Percentiles rank a stretch among this genome's conserved stretches.
Conservation (phyloP, 2,329 filamentous ascomycete species). For the Erysiphe pulchra region DNA sequence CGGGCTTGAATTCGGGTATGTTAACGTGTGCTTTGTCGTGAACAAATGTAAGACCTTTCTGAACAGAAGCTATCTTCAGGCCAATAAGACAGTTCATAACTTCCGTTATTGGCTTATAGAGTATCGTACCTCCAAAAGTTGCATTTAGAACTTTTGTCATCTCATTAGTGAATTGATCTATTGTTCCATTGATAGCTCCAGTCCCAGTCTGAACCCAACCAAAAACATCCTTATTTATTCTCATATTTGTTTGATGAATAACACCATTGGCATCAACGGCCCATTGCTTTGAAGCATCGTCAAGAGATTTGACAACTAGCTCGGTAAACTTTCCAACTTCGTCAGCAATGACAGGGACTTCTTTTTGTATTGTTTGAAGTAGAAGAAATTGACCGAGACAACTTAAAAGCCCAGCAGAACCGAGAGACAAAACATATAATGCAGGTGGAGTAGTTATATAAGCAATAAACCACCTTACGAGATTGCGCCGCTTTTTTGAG, state of each 20-base stretch:
- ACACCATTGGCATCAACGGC: slow-evolving; percentile 33
- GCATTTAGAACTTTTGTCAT: slow-evolving; percentile 49
- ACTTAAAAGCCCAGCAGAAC: slow-evolving; percentile 36
- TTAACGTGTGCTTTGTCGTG: slow-evolving; percentile 61
- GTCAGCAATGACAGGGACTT: slow-evolving; percentile 35
- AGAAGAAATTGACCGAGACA: slow-evolving; percentile 44
- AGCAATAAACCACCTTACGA: slow-evolving; percentile 36
- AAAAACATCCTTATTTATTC: slow-evolving; percentile 66
- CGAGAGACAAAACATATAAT: slow-evolving; percentile 42
- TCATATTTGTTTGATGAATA: slow-evolving; percentile 31
- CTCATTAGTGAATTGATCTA: slow-evolving; percentile 56
- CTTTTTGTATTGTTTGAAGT: slow-evolving; percentile 32
- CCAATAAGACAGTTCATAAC: slow-evolving; percentile 71
- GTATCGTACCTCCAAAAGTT: slow-evolving; percentile 60
- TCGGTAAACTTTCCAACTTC: slow-evolving; percentile 40
- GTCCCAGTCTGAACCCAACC: slow-evolving; percentile 74
- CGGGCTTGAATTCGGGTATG: slow-evolving; percentile 51
- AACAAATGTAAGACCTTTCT: slow-evolving; percentile 85
- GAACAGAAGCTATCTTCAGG: slow-evolving; percentile 60
- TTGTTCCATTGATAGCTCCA: slow-evolving; percentile 55
- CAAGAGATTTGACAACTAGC: slow-evolving; percentile 32
- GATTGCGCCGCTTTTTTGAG: slow-evolving; percentile 33
- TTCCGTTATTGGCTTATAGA: slow-evolving; percentile 52
- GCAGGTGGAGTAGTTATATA: slow-evolving; percentile 43
- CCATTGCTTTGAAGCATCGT: slow-evolving; percentile 40